Evolutionary conservation across 2,329 filamentous ascomycete genomes (phyloP), one percentile per base, ranked within the genome.

Genomic region (Macroventuria anomochaeta): DNA sequence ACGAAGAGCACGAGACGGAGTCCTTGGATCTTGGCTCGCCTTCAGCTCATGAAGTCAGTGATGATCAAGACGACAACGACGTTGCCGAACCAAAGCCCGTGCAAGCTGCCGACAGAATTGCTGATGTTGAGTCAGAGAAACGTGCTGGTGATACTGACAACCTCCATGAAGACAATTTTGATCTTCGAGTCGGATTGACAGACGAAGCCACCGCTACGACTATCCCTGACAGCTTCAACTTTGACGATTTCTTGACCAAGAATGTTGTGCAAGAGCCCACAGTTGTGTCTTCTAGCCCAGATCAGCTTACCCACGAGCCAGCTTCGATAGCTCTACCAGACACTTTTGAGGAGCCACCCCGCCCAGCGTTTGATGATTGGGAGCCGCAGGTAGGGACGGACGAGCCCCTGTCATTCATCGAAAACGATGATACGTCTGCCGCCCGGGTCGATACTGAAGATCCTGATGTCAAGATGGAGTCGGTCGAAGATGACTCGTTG

Each of bases 381-480:
- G 25, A 50, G 32, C 39, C 48, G n/a, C 53, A 54, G 38, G 21
- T 58, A 7, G 39, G 28, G 6, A 44, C 55, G 29, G 41, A 56
- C 12, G 41, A 55, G n/a, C 47, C 50, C 15, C 26, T 56, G 13
- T 46, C 56, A 2, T 44, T 53, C 4, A 39, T 61, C 10, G 44
- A 58, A 15, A 56, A 62, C 6, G 38, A 48, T 18, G 47, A 40
- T 21, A 13, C 21, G 5, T 46, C 29, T 20, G 46, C 40, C 11
- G 53, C 28, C n/a, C 31, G 29, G 10, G 2, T 7, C 48, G 21
- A 33, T 25, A 15, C 44, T 46, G 33, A 37, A 41, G 25, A 37
- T 28, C 53, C 66, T 4, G 62, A 68, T 31, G 48, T 71, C 26
- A 69, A 72, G 37, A 58, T 71, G 43, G 70, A 73, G 36, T 69